Base-by-base conservation (phyloP, 495 filamentous ascomycete species). In the Aspergillus leporis region DNA sequence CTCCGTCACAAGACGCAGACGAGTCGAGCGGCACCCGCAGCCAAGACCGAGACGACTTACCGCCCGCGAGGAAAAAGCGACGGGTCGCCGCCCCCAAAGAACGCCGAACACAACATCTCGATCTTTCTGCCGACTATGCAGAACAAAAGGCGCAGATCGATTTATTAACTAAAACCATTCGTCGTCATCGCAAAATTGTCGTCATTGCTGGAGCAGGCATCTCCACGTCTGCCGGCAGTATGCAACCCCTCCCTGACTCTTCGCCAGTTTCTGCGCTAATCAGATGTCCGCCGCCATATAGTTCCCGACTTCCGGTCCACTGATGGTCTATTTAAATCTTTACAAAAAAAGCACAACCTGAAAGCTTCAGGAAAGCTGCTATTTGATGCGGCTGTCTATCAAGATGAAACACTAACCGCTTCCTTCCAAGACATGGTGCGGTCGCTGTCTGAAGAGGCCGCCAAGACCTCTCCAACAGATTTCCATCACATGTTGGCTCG, bases 361-460 rank as follows among this genome's bases (percentile, higher is more conserved):
- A 97, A 95, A 72, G 86, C 90, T 22, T 96, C 93, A 0, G 94
- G 94, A 25, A 97, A 98, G 74, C 87, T 96, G 64, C 82, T 98
- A 2, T 98, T 98, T 64, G 94, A 98, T 78, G 94, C 94, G 50
- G 95, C 93, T 3, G 94, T 98, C 58, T 98, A 98, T 75, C 90
- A 90, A 66, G 88, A 93, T 76, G 90, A 96, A 66, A 81, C 82
- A 9, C 86, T 92, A 34, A 98, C 93, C 13, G 85, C 85, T 7
- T 89, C 87, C 4, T 98, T 98, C 78, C 95, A 98, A 72, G 86
- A 87, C 68, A 96, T 98, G 93, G 91, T 98, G 56, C 90, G 93
- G 65, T 85, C 88, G 66, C 82, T 98, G 56, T 91, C 92, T 31
- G 76, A 87, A 43, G 76, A 90, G 70, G 90, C 87, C 13, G 81